Evolutionary conservation across 768 basidiomycete genomes (phyloP), one percentile per base, ranked within the genome.

Genomic region (Boletus vinaceobasis): DNA sequence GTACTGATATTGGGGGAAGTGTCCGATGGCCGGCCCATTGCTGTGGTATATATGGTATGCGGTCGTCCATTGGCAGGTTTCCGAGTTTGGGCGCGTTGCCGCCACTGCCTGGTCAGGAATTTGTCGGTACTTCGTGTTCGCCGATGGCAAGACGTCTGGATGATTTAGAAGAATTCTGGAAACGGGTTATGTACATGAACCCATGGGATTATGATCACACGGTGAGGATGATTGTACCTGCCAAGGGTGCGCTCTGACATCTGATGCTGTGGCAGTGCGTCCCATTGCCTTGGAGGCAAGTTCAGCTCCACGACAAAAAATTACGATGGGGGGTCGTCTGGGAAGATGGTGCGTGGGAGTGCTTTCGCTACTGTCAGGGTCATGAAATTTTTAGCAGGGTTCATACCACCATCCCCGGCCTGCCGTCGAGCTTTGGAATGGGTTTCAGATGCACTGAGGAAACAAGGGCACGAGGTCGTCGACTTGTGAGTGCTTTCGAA

Each of bases 1-100:
- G 75, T 7, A 75, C 79, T 6, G 81, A 82, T 56, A 62, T 81
- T 17, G 80, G 79, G 1, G 82, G 82, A 6, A 78, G 77, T 19
- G 68, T 76, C 14, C 72, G 81, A 44, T 73, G 78, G 49, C 81
- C 81, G 1, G 73, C 80, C 1, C 74, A 77, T 11, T 77, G 71
- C 44, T 79, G 76, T 60, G 81, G 80, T 4, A 43, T 80, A 19
- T 80, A 79, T 56, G 63, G 71, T 17, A 66, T 79, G 61, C 74
- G 74, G 32, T 69, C 74, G 4, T 71, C 74, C 11, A 44, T 61
- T 0, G 73, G 77, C 21, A 69, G 78, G 37, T 74, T 76, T 53
- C 77, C 77, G 0, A 52, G 55, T 13, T 50, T 62, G 45, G 76
- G 76, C 26, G 50, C 67, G 4, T 51, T 50, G 10, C 54, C 71